Base-by-base conservation (phyloP, 31 red algal genomes). In the Asparagopsis taxiformis region DNA sequence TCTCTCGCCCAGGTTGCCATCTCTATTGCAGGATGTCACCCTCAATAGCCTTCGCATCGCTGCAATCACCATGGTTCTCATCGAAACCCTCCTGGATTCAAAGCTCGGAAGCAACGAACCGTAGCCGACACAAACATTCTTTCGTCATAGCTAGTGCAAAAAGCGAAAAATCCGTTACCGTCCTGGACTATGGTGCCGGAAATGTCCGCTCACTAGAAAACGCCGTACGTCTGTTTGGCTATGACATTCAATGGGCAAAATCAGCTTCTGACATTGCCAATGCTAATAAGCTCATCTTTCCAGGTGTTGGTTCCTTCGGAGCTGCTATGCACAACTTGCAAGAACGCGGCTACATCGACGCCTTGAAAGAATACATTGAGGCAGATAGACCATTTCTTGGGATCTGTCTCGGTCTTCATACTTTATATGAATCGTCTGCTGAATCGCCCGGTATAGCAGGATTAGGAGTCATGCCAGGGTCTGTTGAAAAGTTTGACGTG, bases 161-260 rank as follows among this genome's bases (percentile, higher is more conserved):
- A n/a, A n/a, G n/a, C n/a, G n/a, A n/a, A n/a, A n/a, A n/a, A n/a
- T n/a, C 25, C 52, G 82, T 93, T 28, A 93, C 90, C 24, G 68
- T 94, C 36, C 58, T 94, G 4, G 91, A 94, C 38, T 94, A 94
- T 67, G 91, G 91, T 38, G 91, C 91, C 34, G 91, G 91, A 21
- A 94, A 94, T 63, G 82, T 94, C 44, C 82, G 83, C n/a, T 72
- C 62, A 30, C 57, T 94, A 9, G 66, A 94, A 36, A 94, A 94
- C 51, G 91, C 91, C 31, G 46, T 94, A 7, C 75, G 37, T 13
- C 54, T 70, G n/a, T 31, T 87, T 3, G 91, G 70, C 59, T 35
- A 22, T 28, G 74, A 85, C 50, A 59, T 88, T 17, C 31, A 20
- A 13, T 75, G 58, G 56, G 83, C 74, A 6, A 55, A 39, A 16